Conservation (phyloP, 192 early-diverging fungal genomes). For the Rhizoclosmatium sp. region DNA sequence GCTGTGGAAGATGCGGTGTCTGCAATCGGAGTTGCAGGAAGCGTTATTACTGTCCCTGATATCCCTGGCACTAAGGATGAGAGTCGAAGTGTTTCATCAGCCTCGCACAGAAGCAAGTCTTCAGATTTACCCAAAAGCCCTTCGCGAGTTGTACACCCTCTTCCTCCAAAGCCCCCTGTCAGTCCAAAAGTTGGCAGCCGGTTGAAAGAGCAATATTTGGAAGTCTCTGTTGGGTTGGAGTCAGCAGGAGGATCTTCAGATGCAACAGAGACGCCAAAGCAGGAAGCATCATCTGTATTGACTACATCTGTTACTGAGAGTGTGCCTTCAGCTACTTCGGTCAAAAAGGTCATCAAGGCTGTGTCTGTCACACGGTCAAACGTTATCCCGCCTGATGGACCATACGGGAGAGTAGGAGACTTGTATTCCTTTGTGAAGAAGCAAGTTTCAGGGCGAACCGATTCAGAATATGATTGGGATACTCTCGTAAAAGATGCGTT, state of each 20-base stretch:
- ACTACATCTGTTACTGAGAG: neutral
- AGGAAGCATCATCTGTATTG: neutral
- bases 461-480: neutral
- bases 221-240: too few relatives aligned
- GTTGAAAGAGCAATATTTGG: neutral
- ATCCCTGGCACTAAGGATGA: neutral
- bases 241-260: neutral
- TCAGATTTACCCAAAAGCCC: neutral
- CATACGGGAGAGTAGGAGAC: conserved; percentile 20
- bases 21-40: neutral
- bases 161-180: neutral
- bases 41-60: neutral
- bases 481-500: conserved; percentile 4
- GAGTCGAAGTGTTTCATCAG: neutral
- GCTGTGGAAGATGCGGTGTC: neutral
- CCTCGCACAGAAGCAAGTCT: neutral
- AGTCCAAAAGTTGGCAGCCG: neutral
- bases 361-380: conserved; percentile 28
- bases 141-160: neutral
- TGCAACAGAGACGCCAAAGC: neutral
- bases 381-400: conserved; percentile 12
- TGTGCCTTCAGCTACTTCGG: neutral
- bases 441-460: neutral
- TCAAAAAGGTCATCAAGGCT: conserved; percentile 20
- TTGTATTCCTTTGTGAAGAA: conserved; percentile 19